These are phyloP conservation scores for Botrytis fragariae DNA, from an alignment of 2,329 filamentous ascomycete species.

Conservation along the genomic window DNA sequence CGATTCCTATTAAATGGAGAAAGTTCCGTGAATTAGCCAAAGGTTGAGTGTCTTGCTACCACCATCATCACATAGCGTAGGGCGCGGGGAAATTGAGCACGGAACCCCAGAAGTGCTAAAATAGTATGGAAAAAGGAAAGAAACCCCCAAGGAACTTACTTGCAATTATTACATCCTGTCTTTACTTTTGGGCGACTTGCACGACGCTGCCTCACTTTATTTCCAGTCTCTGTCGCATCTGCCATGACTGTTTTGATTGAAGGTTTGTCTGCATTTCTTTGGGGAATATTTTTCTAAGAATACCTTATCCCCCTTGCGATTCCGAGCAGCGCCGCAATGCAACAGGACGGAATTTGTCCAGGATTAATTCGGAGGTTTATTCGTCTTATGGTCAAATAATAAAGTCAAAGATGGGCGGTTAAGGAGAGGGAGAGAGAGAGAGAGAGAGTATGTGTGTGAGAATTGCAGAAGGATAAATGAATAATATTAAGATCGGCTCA, in stretches of 20 bases:
- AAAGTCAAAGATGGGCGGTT: not conserved
- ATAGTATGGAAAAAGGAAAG: constrained; percentile 22
- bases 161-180: constrained; percentile 66
- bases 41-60: not conserved
- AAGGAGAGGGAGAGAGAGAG: not conserved
- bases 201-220: constrained; percentile 25
- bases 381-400: not conserved
- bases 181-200: constrained; percentile 54
- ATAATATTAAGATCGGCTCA: not conserved
- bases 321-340: not conserved
- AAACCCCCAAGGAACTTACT: constrained; percentile 48
- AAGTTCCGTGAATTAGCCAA: constrained; percentile 18
- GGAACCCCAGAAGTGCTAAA: constrained; percentile 10
- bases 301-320: not conserved
- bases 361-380: not conserved
- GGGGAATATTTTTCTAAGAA: not conserved
- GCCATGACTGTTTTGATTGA: constrained; percentile 17
- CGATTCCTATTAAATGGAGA: constrained; percentile 46
- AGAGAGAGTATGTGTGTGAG: not conserved
- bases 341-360: not conserved
- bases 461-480: not conserved
- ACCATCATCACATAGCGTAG: not conserved
- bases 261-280: constrained; percentile 12
- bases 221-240: constrained; percentile 3
- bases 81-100: constrained; percentile 14